These are phyloP conservation scores for Candida buenavistaensis DNA, from an alignment of 1,139 yeast species.

Conservation along the genomic window DNA sequence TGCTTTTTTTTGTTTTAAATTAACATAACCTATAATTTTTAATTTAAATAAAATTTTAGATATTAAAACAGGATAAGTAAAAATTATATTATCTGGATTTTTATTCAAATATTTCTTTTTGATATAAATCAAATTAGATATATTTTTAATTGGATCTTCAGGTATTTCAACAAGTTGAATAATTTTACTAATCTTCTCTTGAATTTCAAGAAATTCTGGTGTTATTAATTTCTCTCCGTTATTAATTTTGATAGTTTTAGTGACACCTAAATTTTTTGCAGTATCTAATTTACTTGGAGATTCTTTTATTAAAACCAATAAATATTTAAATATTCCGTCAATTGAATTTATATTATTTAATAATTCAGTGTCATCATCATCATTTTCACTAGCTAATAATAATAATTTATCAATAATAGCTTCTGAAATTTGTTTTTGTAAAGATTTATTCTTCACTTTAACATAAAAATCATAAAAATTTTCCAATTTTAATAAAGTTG, in stretches of 20 bases:
- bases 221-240: conserved; percentile 33
- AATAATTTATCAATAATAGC: conserved; percentile 44
- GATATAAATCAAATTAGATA: conserved; percentile 55
- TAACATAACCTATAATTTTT: conserved; percentile 46
- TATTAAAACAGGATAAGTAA: conserved; percentile 76
- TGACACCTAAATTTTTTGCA: conserved; percentile 39
- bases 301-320: conserved; percentile 38
- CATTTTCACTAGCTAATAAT: conserved; percentile 12
- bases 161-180: conserved; percentile 57
- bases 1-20: conserved; percentile 19
- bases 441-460: conserved; percentile 30
- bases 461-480: conserved; percentile 44
- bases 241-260: conserved; percentile 31
- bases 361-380: conserved; percentile 20
- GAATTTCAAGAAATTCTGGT: conserved; percentile 50
- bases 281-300: conserved; percentile 28
- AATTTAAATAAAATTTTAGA: conserved; percentile 59
- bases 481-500: conserved; percentile 30
- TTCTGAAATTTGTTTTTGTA: conserved; percentile 41
- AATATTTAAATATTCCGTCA: conserved; percentile 45
- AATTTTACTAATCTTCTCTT: conserved; percentile 70
- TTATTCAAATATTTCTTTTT: conserved; percentile 58
- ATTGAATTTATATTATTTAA: conserved; percentile 34
- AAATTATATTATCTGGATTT: conserved; percentile 54
- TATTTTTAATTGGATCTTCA: conserved; percentile 46